phyloP scores from a whole-genome alignment of 2,329 filamentous ascomycete genomes.

The Pseudogymnoascus sp. region DNA sequence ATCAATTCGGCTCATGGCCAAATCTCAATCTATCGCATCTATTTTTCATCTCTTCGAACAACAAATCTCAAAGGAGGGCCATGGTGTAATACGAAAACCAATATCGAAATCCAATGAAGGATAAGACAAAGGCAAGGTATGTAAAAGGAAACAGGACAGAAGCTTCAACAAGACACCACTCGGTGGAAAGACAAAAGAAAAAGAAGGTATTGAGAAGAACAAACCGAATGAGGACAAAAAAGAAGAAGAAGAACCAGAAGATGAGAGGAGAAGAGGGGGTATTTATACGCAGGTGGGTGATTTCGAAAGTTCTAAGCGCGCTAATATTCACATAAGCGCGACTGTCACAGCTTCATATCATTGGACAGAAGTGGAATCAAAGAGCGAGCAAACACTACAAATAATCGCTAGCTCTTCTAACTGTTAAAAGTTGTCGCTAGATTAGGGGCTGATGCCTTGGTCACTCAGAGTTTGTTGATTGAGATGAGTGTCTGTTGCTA shows the following conservation, averaged over 20 bases:
- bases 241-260: not conserved
- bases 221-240: not conserved
- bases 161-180: not conserved
- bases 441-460: not conserved
- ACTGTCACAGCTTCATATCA: not conserved
- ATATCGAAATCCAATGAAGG: not conserved
- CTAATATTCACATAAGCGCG: constrained; percentile 4
- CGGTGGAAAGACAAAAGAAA: not conserved
- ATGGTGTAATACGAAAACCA: not conserved
- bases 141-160: not conserved
- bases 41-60: not conserved
- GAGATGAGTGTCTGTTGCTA: not conserved
- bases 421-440: not conserved
- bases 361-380: not conserved
- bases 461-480: not conserved
- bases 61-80: not conserved
- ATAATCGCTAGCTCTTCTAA: not conserved
- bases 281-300: constrained; percentile 5
- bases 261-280: not conserved
- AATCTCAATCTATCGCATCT: not conserved
- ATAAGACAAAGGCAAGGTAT: not conserved
- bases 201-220: not conserved
- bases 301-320: not conserved
- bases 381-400: not conserved
- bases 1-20: not conserved